phyloP scores from a whole-genome alignment of 805 yeast species.

The Kuraishia floccosa region DNA sequence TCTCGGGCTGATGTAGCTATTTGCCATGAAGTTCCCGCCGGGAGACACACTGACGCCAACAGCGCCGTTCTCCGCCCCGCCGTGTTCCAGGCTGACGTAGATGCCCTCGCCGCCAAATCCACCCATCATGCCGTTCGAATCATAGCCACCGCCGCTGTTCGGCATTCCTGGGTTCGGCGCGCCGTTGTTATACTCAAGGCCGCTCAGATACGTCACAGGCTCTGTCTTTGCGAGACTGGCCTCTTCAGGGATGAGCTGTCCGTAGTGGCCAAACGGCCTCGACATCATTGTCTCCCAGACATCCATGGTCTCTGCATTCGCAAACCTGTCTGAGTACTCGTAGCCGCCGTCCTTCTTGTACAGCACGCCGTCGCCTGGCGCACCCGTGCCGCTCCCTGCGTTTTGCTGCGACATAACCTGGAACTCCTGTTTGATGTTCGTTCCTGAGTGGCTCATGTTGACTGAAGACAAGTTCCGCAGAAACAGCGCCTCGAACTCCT shows the following conservation, averaged over 20 bases:
- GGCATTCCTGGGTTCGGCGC: background rate
- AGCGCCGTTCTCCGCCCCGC: background rate
- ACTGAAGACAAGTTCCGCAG: slow-evolving; percentile 7
- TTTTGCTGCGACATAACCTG: slow-evolving; percentile 2
- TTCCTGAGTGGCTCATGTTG: background rate
- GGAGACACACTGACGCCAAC: background rate
- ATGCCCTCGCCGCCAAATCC: background rate
- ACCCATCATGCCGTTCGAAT: background rate
- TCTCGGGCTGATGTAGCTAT: too few relatives aligned
- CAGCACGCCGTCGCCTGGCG: too few relatives aligned
- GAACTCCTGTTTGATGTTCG: slow-evolving; percentile 2
- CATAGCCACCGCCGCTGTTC: background rate
- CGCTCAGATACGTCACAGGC: too few relatives aligned
- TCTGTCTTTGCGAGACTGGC: too few relatives aligned
- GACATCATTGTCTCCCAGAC: too few relatives aligned
- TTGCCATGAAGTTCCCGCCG: too few relatives aligned
- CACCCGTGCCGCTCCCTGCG: background rate
- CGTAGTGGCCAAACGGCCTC: too few relatives aligned
- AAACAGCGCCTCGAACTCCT: slow-evolving; percentile 8
- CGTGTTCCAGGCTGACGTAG: background rate
- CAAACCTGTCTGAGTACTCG: too few relatives aligned
- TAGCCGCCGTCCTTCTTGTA: too few relatives aligned
- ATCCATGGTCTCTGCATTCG: too few relatives aligned
- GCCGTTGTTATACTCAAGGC: too few relatives aligned
- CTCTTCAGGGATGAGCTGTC: too few relatives aligned